These are phyloP conservation scores for Epichloe hybrida DNA, from an alignment of 2,329 filamentous ascomycete genomes.

Conservation along the genomic window DNA sequence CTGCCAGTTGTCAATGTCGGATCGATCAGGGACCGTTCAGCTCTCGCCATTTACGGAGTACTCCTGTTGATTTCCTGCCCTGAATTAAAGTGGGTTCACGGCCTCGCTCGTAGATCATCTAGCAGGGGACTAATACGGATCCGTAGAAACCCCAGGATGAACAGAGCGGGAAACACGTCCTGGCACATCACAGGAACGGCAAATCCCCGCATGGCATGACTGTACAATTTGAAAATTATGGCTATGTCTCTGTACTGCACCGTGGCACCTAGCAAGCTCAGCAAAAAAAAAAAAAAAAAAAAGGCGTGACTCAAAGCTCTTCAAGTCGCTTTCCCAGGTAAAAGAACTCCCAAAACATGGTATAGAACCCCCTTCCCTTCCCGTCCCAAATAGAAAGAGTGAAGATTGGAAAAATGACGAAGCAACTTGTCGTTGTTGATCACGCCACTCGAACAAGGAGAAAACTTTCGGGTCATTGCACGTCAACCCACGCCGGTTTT, in stretches of 20 bases:
- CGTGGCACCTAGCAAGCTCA: neutral
- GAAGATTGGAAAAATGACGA: constrained; percentile 2
- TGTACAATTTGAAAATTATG: neutral
- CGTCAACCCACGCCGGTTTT: too few species aligned
- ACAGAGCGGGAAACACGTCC: too few species aligned
- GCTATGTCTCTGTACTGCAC: neutral
- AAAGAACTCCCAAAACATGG: constrained; percentile 8
- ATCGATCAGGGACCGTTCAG: too few species aligned
- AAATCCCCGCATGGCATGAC: neutral
- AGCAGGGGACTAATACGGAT: too few species aligned
- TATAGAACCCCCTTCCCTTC: constrained; percentile 6
- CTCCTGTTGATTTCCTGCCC: too few species aligned
- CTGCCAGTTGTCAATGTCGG: too few species aligned
- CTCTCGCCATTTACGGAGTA: too few species aligned
- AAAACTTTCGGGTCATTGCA: too few species aligned
- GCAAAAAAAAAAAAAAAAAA: neutral
- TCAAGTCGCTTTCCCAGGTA: neutral
- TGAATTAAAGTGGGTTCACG: too few species aligned
- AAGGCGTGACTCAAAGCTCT: neutral
- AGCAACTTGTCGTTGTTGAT: neutral
- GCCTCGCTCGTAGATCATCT: too few species aligned
- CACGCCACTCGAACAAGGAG: neutral
- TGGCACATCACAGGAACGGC: too few species aligned
- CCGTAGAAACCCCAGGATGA: too few species aligned
- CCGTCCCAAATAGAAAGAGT: constrained; percentile 6